Conservation (phyloP, 2,329 filamentous ascomycete genomes). For the Aspergillus sp. region DNA sequence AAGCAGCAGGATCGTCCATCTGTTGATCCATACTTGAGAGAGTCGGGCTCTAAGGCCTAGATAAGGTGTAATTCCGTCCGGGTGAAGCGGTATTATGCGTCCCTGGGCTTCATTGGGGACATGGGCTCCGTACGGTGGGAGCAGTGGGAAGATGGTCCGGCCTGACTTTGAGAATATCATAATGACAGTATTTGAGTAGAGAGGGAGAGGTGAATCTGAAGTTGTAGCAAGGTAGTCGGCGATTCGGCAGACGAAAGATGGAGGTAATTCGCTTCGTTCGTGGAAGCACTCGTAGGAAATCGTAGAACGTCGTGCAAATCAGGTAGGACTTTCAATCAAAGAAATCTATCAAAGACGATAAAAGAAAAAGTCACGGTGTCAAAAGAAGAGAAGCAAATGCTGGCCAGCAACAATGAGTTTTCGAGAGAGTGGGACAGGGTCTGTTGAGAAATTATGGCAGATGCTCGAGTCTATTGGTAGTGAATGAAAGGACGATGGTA, state of each 20-base stretch:
- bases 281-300: too few relatives aligned
- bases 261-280: neutral
- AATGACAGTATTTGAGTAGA: slow-evolving; percentile 1
- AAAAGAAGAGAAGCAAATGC: slow-evolving; percentile 1
- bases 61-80: slow-evolving; percentile 78
- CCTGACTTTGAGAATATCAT: slow-evolving; percentile 31
- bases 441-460: slow-evolving; percentile 11
- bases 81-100: slow-evolving; percentile 54
- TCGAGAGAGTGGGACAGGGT: slow-evolving; percentile 1
- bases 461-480: slow-evolving; percentile 10
- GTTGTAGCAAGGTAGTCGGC: neutral
- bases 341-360: slow-evolving; percentile 1
- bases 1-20: slow-evolving; percentile 87
- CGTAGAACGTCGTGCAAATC: too few relatives aligned
- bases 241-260: neutral
- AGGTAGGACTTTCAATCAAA: neutral
- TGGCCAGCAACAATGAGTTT: slow-evolving; percentile 14
- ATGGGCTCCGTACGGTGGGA: slow-evolving; percentile 37
- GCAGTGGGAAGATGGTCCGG: slow-evolving; percentile 31
- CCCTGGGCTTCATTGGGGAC: slow-evolving; percentile 50
- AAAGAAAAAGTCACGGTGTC: neutral
- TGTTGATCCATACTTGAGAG: slow-evolving; percentile 96
- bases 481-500: slow-evolving; percentile 4
- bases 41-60: slow-evolving; percentile 83
- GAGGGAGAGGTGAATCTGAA: neutral